Evolutionary conservation across 768 basidiomycete species (phyloP), one percentile per base, ranked within the genome.

Genomic region (Tulasnella sp.): DNA sequence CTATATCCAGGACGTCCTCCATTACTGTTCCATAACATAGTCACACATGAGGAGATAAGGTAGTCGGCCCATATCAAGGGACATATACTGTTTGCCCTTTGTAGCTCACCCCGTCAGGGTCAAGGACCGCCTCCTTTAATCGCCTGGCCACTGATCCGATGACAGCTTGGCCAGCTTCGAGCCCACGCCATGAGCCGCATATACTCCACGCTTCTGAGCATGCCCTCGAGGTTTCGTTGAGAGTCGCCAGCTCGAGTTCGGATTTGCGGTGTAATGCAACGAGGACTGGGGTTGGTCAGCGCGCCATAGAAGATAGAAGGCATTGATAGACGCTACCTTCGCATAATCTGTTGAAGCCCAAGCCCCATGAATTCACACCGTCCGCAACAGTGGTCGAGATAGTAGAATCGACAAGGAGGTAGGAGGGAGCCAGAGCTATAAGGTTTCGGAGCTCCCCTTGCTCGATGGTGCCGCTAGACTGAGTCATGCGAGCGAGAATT

Each of bases 151-250:
- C 15, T 8, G 23, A 29, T 19, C 43, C 36, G 41, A 53, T 31
- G 46, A 39, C 40, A 14, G 32, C 27, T 23, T 31, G 23, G n/a
- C 35, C 57, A n/a, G 21, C 19, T 31, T 58, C 78, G 60, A 88
- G 69, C 14, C 79, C 82, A 29, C 76, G 71, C 83, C 84, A 88
- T 17, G 78, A 76, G 0, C 77, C 79, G 0, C 81, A 78, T 2
- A 80, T 77, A 14, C 74, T 79, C 86, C 86, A 90, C 66, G 86
- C 86, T 65, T 90, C 87, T 15, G 83, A 84, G 63, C 85, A 86
- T 12, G 77, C 73, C 63, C 74, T 77, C 48, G 80, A 81, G 6
- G 84, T 84, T 39, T 76, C 79, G 64, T 79, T 81, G 40, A 89
- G 67, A 5, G 87, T 88, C 61, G 83, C 84, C n/a, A 84, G 71